These are phyloP conservation scores for Grigorovia jiainica DNA, from an alignment of 805 yeast species.

Conservation along the genomic window DNA sequence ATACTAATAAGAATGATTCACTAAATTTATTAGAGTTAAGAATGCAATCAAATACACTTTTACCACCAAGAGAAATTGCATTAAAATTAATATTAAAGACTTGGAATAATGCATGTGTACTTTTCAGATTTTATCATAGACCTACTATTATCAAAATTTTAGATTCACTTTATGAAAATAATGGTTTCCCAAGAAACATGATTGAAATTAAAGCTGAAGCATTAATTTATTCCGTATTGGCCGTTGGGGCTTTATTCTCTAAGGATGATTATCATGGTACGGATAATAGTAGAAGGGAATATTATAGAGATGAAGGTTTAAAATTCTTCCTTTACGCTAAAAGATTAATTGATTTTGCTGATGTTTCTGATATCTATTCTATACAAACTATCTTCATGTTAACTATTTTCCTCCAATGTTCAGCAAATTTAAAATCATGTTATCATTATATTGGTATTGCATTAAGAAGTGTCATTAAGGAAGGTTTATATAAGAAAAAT, in stretches of 20 bases:
- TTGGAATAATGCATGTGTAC: conserved; percentile 79
- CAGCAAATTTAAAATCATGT: conserved; percentile 79
- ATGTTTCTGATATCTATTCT: conserved; percentile 60
- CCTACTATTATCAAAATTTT: conserved; percentile 70
- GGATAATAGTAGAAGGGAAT: conserved; percentile 12
- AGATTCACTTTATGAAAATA: conserved; percentile 66
- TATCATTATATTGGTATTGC: conserved; percentile 88
- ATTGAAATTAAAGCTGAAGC: conserved; percentile 71
- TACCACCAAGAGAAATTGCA: conserved; percentile 72
- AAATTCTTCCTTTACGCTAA: conserved; percentile 74
- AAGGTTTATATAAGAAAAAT: conserved; percentile 71
- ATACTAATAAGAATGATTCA: background rate
- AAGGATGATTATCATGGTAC: conserved; percentile 37
- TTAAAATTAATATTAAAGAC: conserved; percentile 61
- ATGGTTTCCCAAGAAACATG: conserved; percentile 47
- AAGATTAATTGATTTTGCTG: conserved; percentile 55
- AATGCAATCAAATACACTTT: conserved; percentile 5
- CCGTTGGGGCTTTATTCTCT: conserved; percentile 75
- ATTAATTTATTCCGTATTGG: conserved; percentile 74
- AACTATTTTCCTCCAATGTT: conserved; percentile 76
- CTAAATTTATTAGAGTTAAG: background rate
- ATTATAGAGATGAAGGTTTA: conserved; percentile 66
- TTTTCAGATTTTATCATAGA: conserved; percentile 77
- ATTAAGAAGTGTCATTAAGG: conserved; percentile 67
- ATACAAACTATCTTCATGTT: conserved; percentile 83